Evolutionary conservation across 148 eudicot species (phyloP).

Genomic region (Bassia scoparia): DNA sequence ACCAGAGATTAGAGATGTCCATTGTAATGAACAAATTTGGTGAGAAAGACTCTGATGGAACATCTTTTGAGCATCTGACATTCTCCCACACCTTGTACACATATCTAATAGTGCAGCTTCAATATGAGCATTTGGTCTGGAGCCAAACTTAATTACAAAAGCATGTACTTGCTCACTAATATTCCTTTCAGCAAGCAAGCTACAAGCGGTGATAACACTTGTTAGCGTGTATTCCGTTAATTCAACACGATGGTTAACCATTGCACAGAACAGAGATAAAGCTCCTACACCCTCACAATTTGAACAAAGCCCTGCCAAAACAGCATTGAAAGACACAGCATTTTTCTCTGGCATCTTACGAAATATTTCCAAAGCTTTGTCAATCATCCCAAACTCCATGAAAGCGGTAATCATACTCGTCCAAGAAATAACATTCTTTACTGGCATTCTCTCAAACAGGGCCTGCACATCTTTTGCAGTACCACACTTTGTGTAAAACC

Average conservation of each 20-base stretch:
- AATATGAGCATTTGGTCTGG: conserved; percentile 39
- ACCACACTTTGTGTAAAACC: conserved; percentile 67
- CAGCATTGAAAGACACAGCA: conserved; percentile 59
- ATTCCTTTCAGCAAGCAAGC: conserved; percentile 41
- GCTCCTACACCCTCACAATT: conserved; percentile 54
- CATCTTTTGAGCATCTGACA: conserved; percentile 63
- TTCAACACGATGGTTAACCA: conserved; percentile 58
- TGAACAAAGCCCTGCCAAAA: conserved; percentile 66
- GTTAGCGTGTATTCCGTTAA: conserved; percentile 63
- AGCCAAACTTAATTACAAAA: conserved; percentile 68
- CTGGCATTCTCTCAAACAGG: conserved; percentile 57
- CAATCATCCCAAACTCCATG: conserved; percentile 73
- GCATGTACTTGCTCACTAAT: conserved; percentile 68
- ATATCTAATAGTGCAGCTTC: conserved; percentile 76
- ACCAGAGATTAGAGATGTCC: conserved; percentile 76
- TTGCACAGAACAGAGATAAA: conserved; percentile 50
- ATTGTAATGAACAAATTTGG: conserved; percentile 33
- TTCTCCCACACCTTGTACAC: conserved; percentile 78
- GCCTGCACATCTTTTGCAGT: conserved; percentile 43
- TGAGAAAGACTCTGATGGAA: conserved; percentile 31
- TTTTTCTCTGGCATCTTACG: conserved; percentile 65
- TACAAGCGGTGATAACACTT: conserved; percentile 63
- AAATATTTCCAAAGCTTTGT: conserved; percentile 55
- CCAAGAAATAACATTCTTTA: conserved; percentile 70
- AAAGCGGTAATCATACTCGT: conserved; percentile 68